Conservation (phyloP, 371 early-diverging fungal species). For the Rhizopus delemar region DNA sequence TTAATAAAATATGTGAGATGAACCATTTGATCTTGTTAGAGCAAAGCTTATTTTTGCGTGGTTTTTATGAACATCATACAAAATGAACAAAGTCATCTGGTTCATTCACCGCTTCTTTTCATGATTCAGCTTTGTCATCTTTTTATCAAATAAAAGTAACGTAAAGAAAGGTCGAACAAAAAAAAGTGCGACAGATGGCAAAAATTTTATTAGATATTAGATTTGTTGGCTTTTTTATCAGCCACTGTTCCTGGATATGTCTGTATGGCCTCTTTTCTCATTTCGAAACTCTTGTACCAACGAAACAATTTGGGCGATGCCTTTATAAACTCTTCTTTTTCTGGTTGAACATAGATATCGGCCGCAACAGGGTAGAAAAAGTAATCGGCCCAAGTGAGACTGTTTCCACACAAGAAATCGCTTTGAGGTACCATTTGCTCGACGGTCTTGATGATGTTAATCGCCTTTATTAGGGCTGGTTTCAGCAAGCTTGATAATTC, state of each 20-base stretch:
- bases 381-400: slow-evolving; percentile 45
- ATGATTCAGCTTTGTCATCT: no score
- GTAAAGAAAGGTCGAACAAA: neutral
- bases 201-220: slow-evolving; percentile 4
- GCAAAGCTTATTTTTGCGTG: no score
- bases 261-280: slow-evolving; percentile 20
- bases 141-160: neutral
- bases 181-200: neutral
- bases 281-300: slow-evolving; percentile 32
- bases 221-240: slow-evolving; percentile 12
- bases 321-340: slow-evolving; percentile 15
- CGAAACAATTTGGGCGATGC: slow-evolving; percentile 24
- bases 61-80: no score
- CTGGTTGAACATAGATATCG: slow-evolving; percentile 33
- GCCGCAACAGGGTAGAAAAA: slow-evolving; percentile 40
- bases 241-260: slow-evolving; percentile 39
- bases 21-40: no score
- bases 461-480: slow-evolving; percentile 15
- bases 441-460: slow-evolving; percentile 7
- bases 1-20: slow-evolving; percentile 25
- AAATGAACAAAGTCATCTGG: no score
- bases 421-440: slow-evolving; percentile 11
- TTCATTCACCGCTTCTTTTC: no score
- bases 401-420: slow-evolving; percentile 27
- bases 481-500: slow-evolving; percentile 21